Evolutionary conservation across 768 basidiomycete species (phyloP).

Genomic region (Pisolithus orientalis): DNA sequence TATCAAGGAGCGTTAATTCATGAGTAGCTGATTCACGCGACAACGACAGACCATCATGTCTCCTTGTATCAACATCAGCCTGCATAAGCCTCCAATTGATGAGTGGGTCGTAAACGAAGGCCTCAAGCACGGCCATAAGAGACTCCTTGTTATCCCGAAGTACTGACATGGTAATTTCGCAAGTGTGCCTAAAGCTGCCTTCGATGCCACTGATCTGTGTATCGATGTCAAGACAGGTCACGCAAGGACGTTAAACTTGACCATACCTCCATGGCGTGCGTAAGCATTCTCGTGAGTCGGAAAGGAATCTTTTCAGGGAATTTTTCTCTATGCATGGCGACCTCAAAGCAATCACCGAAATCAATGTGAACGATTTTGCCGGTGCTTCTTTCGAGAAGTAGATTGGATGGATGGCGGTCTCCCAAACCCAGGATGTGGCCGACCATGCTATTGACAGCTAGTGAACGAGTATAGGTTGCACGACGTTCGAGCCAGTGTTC

Average conservation of each 20-base stretch:
- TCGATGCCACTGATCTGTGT: constrained; percentile 92
- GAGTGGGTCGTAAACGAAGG: constrained; percentile 96
- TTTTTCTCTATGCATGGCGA: constrained; percentile 96
- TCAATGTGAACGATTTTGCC: constrained; percentile 97
- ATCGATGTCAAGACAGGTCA: constrained; percentile 4
- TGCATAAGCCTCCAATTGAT: constrained; percentile 96
- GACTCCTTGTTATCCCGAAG: constrained; percentile 96
- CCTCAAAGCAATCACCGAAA: constrained; percentile 97
- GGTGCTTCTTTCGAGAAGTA: constrained; percentile 84
- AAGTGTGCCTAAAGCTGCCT: constrained; percentile 92
- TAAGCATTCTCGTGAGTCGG: constrained; percentile 96
- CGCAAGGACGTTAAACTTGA: neutral
- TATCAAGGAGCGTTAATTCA: neutral
- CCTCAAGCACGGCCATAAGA: constrained; percentile 97
- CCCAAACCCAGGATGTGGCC: constrained; percentile 96
- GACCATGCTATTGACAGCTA: constrained; percentile 97
- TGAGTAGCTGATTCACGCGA: neutral
- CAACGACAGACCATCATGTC: constrained; percentile 53
- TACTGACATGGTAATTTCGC: constrained; percentile 97
- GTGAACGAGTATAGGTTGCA: constrained; percentile 90
- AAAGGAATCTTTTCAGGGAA: constrained; percentile 99
- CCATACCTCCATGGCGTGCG: constrained; percentile 96
- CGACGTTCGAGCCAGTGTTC: constrained; percentile 98
- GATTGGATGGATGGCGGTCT: constrained; percentile 96
- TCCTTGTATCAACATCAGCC: constrained; percentile 67